phyloP scores from a whole-genome alignment of 225 moss, liverwort and hornwort species.

The Marchantia paleacea region DNA sequence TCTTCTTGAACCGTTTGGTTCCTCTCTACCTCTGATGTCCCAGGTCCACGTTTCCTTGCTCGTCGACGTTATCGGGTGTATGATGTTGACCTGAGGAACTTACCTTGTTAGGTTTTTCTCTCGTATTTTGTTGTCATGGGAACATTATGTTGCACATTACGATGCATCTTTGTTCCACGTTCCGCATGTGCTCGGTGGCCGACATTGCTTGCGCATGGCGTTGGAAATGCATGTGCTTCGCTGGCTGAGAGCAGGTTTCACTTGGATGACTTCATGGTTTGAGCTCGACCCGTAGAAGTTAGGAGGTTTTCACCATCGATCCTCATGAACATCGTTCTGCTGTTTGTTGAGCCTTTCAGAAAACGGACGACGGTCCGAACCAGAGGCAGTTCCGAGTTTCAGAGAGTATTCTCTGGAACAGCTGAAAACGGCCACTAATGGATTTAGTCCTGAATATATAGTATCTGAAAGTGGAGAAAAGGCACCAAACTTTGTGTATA shows the following conservation, averaged over 20 bases:
- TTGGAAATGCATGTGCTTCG: not conserved
- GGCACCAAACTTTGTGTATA: slow-evolving; percentile 91
- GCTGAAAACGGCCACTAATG: slow-evolving; percentile 84
- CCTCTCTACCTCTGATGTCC: no score
- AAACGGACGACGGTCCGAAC: slow-evolving; percentile 78
- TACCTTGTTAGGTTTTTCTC: not conserved
- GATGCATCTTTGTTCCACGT: not conserved
- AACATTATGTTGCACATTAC: not conserved
- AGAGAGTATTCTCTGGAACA: slow-evolving; percentile 78
- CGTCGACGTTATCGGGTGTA: no score
- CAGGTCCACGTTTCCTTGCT: no score
- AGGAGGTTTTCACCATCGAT: not conserved
- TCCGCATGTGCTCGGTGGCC: not conserved
- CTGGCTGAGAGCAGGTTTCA: not conserved
- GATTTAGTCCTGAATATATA: slow-evolving; percentile 81
- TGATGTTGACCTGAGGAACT: no score
- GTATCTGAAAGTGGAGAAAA: slow-evolving; percentile 98
- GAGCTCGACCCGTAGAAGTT: not conserved
- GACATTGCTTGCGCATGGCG: not conserved
- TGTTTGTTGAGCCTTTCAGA: slow-evolving; percentile 40
- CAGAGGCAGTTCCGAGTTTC: slow-evolving; percentile 82
- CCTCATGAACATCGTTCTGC: not conserved
- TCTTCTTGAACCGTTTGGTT: not conserved
- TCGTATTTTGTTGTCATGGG: not conserved
- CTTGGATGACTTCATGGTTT: not conserved